These are phyloP conservation scores for Paecilomyces niveus DNA, from an alignment of 2,329 filamentous ascomycete genomes.

Conservation along the genomic window DNA sequence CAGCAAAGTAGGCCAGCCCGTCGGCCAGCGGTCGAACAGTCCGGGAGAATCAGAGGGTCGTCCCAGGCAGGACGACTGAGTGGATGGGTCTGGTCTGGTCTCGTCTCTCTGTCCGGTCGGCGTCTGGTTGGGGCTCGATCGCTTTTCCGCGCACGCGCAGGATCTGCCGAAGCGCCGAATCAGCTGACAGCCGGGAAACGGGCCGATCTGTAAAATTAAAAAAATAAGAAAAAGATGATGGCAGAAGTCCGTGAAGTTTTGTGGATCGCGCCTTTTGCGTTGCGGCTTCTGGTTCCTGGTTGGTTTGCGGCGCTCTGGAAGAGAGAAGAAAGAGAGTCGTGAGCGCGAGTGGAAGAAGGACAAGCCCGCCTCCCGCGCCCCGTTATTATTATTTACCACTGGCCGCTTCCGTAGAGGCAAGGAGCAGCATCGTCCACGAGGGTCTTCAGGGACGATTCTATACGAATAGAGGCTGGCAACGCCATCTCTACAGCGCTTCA, in stretches of 20 bases:
- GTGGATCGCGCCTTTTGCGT: background rate
- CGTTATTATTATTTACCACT: background rate
- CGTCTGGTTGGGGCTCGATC: constrained; percentile 3
- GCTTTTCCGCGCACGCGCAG: constrained; percentile 1
- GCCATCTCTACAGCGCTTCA: background rate
- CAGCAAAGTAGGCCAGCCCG: constrained; percentile 7
- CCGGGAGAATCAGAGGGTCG: constrained; percentile 2
- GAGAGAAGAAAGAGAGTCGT: background rate
- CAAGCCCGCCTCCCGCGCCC: background rate
- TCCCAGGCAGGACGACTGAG: constrained; percentile 5
- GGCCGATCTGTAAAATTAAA: background rate
- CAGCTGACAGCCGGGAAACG: background rate
- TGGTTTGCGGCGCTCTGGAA: background rate
- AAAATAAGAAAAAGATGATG: background rate
- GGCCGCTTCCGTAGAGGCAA: background rate
- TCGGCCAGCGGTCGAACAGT: background rate
- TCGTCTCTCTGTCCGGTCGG: constrained; percentile 3
- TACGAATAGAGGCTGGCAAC: background rate
- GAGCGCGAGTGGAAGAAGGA: background rate
- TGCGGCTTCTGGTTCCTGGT: background rate
- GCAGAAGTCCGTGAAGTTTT: background rate
- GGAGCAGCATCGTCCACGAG: background rate
- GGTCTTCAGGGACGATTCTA: background rate
- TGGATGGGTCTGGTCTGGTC: constrained; percentile 7
- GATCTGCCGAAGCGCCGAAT: background rate